These are phyloP conservation scores for Candida gigantensis DNA, from an alignment of 1,139 yeast species.

Conservation along the genomic window DNA sequence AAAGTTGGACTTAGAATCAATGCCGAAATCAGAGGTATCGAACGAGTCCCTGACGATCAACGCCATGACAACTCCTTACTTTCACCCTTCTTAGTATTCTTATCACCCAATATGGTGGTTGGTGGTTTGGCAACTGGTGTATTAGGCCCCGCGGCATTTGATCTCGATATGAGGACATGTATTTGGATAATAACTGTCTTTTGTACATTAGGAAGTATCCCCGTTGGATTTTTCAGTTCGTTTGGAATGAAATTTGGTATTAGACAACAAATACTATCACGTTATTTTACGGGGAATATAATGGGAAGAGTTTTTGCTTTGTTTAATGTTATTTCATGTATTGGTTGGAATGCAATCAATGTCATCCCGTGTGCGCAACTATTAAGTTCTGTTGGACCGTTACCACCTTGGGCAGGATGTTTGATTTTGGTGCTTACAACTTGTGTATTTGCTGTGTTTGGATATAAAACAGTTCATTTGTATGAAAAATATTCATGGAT, in stretches of 20 bases:
- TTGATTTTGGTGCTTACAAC: slow-evolving; percentile 69
- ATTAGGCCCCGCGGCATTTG: slow-evolving; percentile 63
- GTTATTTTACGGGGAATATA: slow-evolving; percentile 74
- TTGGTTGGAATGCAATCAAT: slow-evolving; percentile 96
- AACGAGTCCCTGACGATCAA: slow-evolving; percentile 66
- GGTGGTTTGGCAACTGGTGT: slow-evolving; percentile 84
- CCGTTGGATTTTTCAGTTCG: slow-evolving; percentile 80
- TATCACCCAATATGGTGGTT: too few species aligned
- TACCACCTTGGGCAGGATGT: slow-evolving; percentile 94
- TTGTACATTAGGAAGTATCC: slow-evolving; percentile 66
- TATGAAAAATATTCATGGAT: slow-evolving; percentile 91
- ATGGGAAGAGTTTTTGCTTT: slow-evolving; percentile 78
- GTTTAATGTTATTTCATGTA: slow-evolving; percentile 80
- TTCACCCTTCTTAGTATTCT: too few species aligned
- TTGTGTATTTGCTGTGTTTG: slow-evolving; percentile 77
- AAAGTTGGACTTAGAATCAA: slow-evolving; percentile 37
- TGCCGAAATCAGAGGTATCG: slow-evolving; percentile 72
- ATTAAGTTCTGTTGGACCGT: slow-evolving; percentile 66
- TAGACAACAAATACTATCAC: slow-evolving; percentile 83
- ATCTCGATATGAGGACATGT: slow-evolving; percentile 65
- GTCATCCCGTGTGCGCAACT: slow-evolving; percentile 88
- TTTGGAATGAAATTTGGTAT: slow-evolving; percentile 87
- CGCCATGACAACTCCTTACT: slow-evolving; percentile 63
- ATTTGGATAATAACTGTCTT: slow-evolving; percentile 68
- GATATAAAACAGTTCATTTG: slow-evolving; percentile 76